phyloP scores from a whole-genome alignment of 1,284 basidiomycete genomes.

The Cryptococcus wingfieldii region DNA sequence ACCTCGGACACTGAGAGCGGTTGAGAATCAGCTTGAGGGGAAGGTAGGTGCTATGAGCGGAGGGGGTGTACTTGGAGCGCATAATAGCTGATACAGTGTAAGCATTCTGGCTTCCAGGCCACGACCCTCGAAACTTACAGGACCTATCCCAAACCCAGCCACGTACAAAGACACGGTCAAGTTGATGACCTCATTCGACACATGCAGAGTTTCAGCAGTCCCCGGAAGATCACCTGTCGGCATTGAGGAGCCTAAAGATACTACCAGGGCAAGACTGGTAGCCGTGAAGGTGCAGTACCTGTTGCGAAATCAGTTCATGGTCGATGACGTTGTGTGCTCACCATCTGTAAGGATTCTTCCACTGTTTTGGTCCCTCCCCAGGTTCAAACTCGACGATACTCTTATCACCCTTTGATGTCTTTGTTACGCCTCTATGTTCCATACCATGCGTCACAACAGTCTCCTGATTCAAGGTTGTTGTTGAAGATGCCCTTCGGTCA shows the following conservation, averaged over 20 bases:
- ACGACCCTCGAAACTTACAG: neutral
- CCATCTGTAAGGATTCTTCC: constrained; percentile 36
- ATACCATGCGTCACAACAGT: neutral
- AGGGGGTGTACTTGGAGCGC: constrained; percentile 39
- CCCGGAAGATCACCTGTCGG: constrained; percentile 50
- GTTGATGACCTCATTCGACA: constrained; percentile 46
- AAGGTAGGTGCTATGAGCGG: neutral
- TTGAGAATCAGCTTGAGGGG: neutral
- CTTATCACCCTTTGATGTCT: constrained; percentile 12
- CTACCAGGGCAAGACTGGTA: constrained; percentile 33
- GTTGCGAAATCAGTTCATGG: neutral
- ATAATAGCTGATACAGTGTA: constrained; percentile 22
- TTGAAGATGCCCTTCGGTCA: neutral
- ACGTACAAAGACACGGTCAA: constrained; percentile 51
- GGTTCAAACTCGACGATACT: constrained; percentile 32
- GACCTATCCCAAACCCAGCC: constrained; percentile 50
- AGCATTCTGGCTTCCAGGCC: constrained; percentile 1
- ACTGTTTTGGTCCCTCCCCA: constrained; percentile 33
- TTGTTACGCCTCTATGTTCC: neutral
- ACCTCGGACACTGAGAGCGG: constrained; percentile 37
- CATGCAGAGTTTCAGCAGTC: constrained; percentile 42
- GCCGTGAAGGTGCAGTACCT: constrained; percentile 32
- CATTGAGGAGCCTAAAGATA: constrained; percentile 50
- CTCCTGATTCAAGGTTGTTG: neutral
- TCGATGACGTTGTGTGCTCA: constrained; percentile 10